phyloP scores from a whole-genome alignment of 345 rosid genomes.

The Psidium friedrichsthalianum region DNA sequence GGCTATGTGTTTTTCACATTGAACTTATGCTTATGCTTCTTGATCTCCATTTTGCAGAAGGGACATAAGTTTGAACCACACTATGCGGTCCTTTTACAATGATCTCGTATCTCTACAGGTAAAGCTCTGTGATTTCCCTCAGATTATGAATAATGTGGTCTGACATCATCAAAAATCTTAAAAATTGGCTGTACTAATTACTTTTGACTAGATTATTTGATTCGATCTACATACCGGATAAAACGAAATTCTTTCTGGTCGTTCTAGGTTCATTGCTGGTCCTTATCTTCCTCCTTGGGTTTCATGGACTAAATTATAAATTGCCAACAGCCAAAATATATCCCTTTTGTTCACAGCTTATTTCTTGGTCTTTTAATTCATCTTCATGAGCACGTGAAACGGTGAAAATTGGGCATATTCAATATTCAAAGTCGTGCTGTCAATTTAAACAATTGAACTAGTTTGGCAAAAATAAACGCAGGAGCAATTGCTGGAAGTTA shows the following conservation, averaged over 20 bases:
- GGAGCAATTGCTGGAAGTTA: neutral
- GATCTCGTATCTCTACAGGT: conserved; percentile 65
- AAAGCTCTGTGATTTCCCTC: neutral
- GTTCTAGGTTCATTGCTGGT: neutral
- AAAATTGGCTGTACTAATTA: neutral
- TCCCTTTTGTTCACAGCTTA: neutral
- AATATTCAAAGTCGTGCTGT: neutral
- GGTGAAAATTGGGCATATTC: neutral
- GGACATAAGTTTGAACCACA: conserved; percentile 49
- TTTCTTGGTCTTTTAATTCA: neutral
- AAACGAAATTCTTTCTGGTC: neutral
- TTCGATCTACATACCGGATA: neutral
- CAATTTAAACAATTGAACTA: neutral
- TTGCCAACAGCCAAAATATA: neutral
- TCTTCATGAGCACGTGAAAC: neutral
- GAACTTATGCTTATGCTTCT: neutral
- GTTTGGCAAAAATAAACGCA: neutral
- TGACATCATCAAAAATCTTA: neutral
- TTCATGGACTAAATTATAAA: neutral
- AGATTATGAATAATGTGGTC: neutral
- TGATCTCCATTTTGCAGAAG: conserved; percentile 33
- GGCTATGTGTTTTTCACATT: neutral
- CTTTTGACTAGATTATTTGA: neutral
- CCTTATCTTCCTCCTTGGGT: neutral
- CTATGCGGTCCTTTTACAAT: conserved; percentile 52